phyloP scores from a whole-genome alignment of 768 basidiomycete species.

The Tricholoma bakamatsutake region DNA sequence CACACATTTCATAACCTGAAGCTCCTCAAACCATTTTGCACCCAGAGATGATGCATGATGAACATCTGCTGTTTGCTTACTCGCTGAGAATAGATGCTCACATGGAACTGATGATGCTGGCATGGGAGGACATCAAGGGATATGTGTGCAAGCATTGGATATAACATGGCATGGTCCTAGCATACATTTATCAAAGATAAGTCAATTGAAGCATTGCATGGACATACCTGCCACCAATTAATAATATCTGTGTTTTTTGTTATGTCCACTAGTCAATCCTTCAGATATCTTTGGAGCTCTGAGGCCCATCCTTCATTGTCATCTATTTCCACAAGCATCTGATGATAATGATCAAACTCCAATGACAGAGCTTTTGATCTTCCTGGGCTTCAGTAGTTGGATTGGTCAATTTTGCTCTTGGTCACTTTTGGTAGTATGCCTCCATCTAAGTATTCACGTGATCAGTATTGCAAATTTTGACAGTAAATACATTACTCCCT shows the following conservation, averaged over 20 bases:
- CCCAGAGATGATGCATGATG: background rate
- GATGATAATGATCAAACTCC: background rate
- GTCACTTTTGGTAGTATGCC: background rate
- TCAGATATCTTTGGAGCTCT: background rate
- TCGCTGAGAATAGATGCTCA: background rate
- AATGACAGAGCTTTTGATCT: background rate
- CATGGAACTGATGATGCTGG: background rate
- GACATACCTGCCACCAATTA: background rate
- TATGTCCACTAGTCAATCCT: background rate
- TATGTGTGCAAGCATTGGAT: background rate
- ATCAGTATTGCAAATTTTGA: background rate
- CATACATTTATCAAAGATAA: background rate
- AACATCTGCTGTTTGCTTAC: background rate
- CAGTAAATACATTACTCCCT: background rate
- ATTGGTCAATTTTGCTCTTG: background rate
- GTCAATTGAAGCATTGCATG: no score
- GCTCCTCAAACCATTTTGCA: constrained; percentile 1
- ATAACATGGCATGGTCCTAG: background rate
- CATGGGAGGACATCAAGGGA: background rate
- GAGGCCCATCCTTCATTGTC: background rate
- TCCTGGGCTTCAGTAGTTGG: background rate
- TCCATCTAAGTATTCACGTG: background rate
- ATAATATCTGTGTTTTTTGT: background rate
- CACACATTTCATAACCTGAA: constrained; percentile 9
- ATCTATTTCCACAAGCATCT: background rate